A percentile compares a stretch with the other conserved stretches of the same genome.
phyloP scores from a whole-genome alignment of 192 early-diverging fungal genomes.

The Gigaspora rosea region DNA sequence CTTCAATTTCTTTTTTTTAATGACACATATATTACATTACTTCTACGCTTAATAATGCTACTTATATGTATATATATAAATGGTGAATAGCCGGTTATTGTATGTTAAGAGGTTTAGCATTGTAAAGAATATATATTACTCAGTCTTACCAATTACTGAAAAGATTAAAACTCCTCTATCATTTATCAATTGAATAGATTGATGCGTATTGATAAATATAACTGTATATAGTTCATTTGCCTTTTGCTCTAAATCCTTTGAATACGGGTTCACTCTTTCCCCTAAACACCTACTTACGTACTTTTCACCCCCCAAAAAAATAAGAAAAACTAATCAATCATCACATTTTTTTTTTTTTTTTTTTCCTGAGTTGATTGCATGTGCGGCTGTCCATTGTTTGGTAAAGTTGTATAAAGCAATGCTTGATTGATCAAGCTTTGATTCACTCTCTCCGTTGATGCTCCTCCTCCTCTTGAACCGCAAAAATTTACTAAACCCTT shows the following conservation, averaged over 20 bases:
- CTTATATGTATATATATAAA: too few species aligned
- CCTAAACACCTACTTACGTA: not conserved
- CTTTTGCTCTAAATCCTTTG: not conserved
- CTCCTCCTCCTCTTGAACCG: not conserved
- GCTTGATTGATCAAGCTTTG: not conserved
- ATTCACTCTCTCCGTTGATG: not conserved
- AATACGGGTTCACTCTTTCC: not conserved
- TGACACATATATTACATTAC: too few species aligned
- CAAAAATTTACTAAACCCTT: not conserved
- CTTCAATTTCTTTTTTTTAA: too few species aligned
- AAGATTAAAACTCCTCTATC: too few species aligned
- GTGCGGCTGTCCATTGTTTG: slow-evolving; percentile 14
- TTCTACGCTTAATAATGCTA: too few species aligned
- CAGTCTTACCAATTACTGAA: too few species aligned
- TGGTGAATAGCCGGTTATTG: too few species aligned
- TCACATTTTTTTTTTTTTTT: not conserved
- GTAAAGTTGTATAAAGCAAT: not conserved
- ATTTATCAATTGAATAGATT: too few species aligned
- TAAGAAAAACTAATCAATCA: slow-evolving; percentile 5
- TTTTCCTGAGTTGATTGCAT: slow-evolving; percentile 10
- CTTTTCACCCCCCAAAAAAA: not conserved
- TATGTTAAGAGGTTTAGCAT: too few species aligned
- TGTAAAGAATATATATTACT: too few species aligned
- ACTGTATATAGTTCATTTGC: too few species aligned
- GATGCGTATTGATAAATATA: too few species aligned